A percentile compares a stretch with the other conserved stretches of the same genome.
Evolutionary conservation across 768 basidiomycete species (phyloP).

Genomic region (Mrakia frigida): DNA sequence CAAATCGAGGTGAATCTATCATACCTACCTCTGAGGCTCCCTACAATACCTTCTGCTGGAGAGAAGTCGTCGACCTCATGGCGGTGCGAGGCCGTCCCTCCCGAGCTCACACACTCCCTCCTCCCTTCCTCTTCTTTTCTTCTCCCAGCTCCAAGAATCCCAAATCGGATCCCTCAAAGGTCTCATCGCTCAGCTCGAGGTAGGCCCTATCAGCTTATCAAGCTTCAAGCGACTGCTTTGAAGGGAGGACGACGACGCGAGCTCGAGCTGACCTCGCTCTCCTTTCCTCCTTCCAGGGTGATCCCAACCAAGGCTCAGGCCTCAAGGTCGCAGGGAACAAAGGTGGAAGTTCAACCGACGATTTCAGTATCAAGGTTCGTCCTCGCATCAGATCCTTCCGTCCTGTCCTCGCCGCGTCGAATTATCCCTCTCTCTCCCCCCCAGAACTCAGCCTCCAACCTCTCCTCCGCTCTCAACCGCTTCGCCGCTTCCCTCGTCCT

Average conservation of each 20-base stretch:
- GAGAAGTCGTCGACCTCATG: neutral
- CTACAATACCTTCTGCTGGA: too few relatives aligned
- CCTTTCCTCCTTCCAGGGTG: neutral
- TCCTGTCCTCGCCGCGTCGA: too few relatives aligned
- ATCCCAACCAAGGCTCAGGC: constrained; percentile 39
- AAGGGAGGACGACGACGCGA: neutral
- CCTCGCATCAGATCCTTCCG: neutral
- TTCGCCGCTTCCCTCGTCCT: constrained; percentile 76
- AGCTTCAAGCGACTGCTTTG: too few relatives aligned
- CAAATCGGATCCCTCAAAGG: constrained; percentile 68
- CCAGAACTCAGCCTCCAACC: constrained; percentile 74
- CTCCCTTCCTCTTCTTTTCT: constrained; percentile 36
- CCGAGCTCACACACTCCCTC: neutral
- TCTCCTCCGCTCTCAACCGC: constrained; percentile 77
- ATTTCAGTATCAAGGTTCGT: constrained; percentile 76
- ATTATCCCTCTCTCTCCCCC: constrained; percentile 22
- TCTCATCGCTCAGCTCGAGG: constrained; percentile 66
- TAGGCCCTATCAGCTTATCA: neutral
- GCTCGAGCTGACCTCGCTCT: neutral
- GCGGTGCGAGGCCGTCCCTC: neutral
- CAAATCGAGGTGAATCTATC: neutral
- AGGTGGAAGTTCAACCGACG: constrained; percentile 66
- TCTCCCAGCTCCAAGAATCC: constrained; percentile 65
- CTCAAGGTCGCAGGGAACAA: constrained; percentile 40
- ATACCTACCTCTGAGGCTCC: too few relatives aligned